Evolutionary conservation across 176 grass and related monocot genomes (phyloP).

Genomic region (Panicum miliaceum): DNA sequence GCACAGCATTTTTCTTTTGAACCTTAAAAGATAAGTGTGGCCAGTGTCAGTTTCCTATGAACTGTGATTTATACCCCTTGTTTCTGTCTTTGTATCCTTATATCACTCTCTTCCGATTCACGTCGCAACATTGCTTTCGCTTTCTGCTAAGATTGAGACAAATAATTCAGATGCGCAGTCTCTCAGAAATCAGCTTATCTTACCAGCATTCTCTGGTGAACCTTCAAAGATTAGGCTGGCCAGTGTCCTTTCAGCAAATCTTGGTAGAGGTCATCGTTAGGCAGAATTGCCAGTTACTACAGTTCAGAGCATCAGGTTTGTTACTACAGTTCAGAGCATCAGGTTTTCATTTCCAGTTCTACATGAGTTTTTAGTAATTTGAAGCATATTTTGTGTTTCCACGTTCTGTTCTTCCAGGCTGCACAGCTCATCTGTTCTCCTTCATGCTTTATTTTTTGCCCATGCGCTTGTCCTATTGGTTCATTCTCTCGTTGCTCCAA

Average conservation of each 20-base stretch:
- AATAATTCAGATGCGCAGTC: constrained; percentile 33
- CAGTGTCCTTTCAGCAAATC: constrained; percentile 12
- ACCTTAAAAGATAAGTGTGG: constrained; percentile 9
- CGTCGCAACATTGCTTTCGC: neutral
- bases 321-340: constrained; percentile 17
- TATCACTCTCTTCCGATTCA: neutral
- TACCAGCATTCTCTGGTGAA: neutral
- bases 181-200: constrained; percentile 17
- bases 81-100: constrained; percentile 5
- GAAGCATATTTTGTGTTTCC: neutral
- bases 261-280: neutral
- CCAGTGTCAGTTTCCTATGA: neutral
- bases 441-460: too few relatives aligned
- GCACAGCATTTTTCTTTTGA: neutral
- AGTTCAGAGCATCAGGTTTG: constrained; percentile 19
- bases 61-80: neutral
- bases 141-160: constrained; percentile 6
- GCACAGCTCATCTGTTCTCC: neutral
- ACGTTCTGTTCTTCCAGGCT: neutral
- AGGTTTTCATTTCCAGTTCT: constrained; percentile 22
- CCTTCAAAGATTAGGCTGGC: constrained; percentile 13
- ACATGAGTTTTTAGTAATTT: neutral
- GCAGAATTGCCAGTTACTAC: constrained; percentile 30
- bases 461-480: too few relatives aligned
- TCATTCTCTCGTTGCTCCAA: constrained; percentile 1